Percentiles rank a stretch among this genome's conserved stretches.
These are phyloP conservation scores for Oehlia diaphana DNA, from an alignment of 192 early-diverging fungal genomes.

Conservation along the genomic window DNA sequence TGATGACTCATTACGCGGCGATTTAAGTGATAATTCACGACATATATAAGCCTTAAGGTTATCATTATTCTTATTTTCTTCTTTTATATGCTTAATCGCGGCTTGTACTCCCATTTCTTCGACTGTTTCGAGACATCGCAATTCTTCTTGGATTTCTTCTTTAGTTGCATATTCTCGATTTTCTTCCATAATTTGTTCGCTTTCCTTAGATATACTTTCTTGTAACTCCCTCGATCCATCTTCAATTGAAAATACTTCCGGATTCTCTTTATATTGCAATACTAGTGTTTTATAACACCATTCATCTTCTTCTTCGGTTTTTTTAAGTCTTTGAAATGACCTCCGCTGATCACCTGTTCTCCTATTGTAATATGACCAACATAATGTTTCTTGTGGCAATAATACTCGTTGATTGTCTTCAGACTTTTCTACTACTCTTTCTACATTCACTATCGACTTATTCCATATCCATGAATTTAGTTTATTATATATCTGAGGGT, in stretches of 20 bases:
- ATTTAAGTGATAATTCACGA: neutral
- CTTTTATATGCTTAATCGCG: neutral
- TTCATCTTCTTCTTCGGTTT: neutral
- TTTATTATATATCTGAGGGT: neutral
- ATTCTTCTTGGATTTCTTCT: neutral
- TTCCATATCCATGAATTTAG: neutral
- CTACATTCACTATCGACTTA: neutral
- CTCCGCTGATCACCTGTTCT: neutral
- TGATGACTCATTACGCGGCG: neutral
- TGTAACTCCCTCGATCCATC: neutral
- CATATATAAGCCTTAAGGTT: neutral
- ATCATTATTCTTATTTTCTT: neutral
- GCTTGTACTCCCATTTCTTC: neutral
- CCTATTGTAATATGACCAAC: neutral
- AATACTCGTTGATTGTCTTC: neutral
- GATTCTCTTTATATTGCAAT: neutral
- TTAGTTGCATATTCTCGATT: neutral
- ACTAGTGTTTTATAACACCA: neutral
- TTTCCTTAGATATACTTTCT: neutral
- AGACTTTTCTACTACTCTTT: neutral
- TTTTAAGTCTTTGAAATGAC: neutral
- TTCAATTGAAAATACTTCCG: neutral
- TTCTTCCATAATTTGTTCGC: neutral
- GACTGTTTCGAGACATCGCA: neutral
- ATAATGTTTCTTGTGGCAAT: neutral